Conservation (phyloP, 306 rosid genomes). For the Trifolium subterraneum region DNA sequence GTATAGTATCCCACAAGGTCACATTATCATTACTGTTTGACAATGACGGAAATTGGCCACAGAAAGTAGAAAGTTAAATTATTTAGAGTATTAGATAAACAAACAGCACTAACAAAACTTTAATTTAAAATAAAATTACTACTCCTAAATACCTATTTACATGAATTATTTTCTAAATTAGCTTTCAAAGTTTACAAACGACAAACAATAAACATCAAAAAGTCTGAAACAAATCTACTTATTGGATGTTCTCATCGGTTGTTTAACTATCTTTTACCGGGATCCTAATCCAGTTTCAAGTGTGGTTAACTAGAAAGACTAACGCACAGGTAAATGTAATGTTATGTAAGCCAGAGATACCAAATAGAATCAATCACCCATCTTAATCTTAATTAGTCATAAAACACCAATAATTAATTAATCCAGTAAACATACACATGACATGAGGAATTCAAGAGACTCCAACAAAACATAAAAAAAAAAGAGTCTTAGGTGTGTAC, state of each 20-base stretch:
- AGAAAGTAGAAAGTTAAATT: background rate
- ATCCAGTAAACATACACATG: conserved; percentile 15
- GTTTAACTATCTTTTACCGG: too few species aligned
- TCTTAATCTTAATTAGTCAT: conserved; percentile 30
- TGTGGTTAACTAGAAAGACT: too few species aligned
- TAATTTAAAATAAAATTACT: too few species aligned
- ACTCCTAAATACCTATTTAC: too few species aligned
- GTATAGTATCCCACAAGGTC: background rate
- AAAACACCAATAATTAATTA: conserved; percentile 5
- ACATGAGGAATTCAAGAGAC: conserved; percentile 18
- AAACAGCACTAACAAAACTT: background rate
- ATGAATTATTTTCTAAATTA: too few species aligned
- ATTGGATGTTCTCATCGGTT: too few species aligned
- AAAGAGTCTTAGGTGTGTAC: conserved; percentile 37
- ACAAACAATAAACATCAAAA: too few species aligned
- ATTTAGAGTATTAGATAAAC: background rate
- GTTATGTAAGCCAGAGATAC: background rate
- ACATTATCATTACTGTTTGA: conserved; percentile 6
- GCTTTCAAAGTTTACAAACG: too few species aligned
- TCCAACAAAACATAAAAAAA: background rate
- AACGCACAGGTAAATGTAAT: too few species aligned
- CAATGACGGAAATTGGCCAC: background rate
- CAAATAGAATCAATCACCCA: background rate
- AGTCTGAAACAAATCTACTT: too few species aligned
- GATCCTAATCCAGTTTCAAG: background rate